Conservation (phyloP, 306 rosid genomes). For the Trifolium pratense region DNA sequence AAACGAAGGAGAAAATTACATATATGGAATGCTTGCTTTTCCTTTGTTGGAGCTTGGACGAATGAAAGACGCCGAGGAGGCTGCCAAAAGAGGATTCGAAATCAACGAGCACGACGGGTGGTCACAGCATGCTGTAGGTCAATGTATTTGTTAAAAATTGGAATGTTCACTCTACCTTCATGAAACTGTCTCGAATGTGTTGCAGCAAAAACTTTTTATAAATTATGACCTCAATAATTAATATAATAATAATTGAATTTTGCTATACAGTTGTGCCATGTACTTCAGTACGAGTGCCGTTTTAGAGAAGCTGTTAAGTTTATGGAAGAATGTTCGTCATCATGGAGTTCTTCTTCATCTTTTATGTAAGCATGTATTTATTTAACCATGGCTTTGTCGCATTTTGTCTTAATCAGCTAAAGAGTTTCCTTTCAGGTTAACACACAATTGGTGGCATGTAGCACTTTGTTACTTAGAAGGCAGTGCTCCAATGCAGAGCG, state of each 20-base stretch:
- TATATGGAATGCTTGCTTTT: constrained; percentile 91
- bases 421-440: constrained; percentile 60
- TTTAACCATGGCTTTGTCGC: constrained; percentile 24
- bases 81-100: constrained; percentile 73
- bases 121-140: constrained; percentile 90
- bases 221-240: constrained; percentile 15
- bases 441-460: constrained; percentile 99
- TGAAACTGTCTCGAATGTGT: constrained; percentile 16
- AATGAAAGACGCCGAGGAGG: constrained; percentile 82
- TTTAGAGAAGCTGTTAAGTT: constrained; percentile 86
- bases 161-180: constrained; percentile 16
- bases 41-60: constrained; percentile 80
- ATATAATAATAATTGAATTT: constrained; percentile 34
- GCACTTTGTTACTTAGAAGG: constrained; percentile 95
- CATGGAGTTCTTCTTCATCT: constrained; percentile 67
- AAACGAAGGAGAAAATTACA: constrained; percentile 67
- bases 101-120: constrained; percentile 74
- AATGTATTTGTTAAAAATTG: constrained; percentile 16
- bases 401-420: constrained; percentile 29
- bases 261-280: constrained; percentile 82
- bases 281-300: constrained; percentile 73
- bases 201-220: constrained; percentile 2
- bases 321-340: constrained; percentile 78
- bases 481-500: constrained; percentile 57
- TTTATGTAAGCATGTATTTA: constrained; percentile 63